Evolutionary conservation across 371 early-diverging fungal species (phyloP).

Genomic region (Mucor lusitanicus): DNA sequence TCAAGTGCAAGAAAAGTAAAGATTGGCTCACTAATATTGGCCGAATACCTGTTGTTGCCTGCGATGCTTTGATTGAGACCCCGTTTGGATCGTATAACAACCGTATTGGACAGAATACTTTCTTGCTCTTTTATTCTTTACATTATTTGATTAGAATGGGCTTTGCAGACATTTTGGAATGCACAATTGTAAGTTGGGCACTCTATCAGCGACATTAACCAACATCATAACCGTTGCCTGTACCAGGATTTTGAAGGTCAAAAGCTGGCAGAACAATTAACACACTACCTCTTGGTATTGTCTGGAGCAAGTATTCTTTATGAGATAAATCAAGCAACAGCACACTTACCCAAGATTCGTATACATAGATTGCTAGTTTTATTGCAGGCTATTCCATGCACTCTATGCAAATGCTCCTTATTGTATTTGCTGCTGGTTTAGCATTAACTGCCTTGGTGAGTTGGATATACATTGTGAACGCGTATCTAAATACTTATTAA

Average conservation of each 20-base stretch:
- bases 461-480: not conserved
- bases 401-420: constrained; percentile 14
- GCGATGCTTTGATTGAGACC: not conserved
- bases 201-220: not conserved
- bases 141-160: constrained; percentile 6
- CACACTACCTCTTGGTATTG: constrained; percentile 9
- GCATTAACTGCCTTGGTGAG: constrained; percentile 23
- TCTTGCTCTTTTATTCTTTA: not conserved
- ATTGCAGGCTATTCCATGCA: constrained; percentile 18
- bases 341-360: not conserved
- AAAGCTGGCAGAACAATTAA: constrained; percentile 13
- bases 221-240: not conserved
- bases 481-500: not conserved
- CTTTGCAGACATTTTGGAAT: constrained; percentile 22
- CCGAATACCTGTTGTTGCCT: too few species aligned
- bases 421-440: constrained; percentile 16
- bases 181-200: constrained; percentile 21
- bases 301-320: constrained; percentile 16
- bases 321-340: not conserved
- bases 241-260: constrained; percentile 32
- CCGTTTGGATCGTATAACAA: not conserved
- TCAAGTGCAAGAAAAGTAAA: too few species aligned
- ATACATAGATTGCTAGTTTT: constrained; percentile 18
- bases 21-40: too few species aligned
- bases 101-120: not conserved